Conservation (phyloP, 2,329 filamentous ascomycete species). For the Aureobasidium leucospermi region DNA sequence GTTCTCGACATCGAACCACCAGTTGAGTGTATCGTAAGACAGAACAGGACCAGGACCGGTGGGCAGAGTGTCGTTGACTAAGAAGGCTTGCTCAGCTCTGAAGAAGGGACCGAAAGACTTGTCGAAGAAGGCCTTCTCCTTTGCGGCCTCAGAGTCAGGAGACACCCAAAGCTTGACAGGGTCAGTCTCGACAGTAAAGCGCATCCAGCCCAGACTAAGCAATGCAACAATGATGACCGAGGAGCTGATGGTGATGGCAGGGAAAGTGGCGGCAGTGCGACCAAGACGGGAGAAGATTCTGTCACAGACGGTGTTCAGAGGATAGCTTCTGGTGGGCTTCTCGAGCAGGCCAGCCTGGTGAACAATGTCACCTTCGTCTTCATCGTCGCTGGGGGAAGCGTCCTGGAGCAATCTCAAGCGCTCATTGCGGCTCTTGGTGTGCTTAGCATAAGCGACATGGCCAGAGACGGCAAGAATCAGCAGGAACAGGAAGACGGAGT, state of each 20-base stretch:
- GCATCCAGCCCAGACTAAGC: constrained; percentile 79
- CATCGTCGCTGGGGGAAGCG: constrained; percentile 75
- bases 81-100: constrained; percentile 83
- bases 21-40: constrained; percentile 77
- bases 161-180: constrained; percentile 96
- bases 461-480: constrained; percentile 61
- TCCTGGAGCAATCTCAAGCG: constrained; percentile 82
- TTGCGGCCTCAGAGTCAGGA: constrained; percentile 78
- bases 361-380: constrained; percentile 83
- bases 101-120: constrained; percentile 91
- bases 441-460: constrained; percentile 67
- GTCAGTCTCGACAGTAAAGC: constrained; percentile 82
- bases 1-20: constrained; percentile 90
- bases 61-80: constrained; percentile 75
- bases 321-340: constrained; percentile 70
- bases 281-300: constrained; percentile 73
- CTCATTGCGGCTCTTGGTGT: constrained; percentile 68
- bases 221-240: constrained; percentile 70
- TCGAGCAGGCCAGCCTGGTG: constrained; percentile 71
- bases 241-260: constrained; percentile 68
- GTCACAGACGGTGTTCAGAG: constrained; percentile 76
- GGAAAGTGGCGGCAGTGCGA: constrained; percentile 72
- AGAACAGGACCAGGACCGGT: constrained; percentile 67
- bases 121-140: constrained; percentile 93
- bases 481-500: constrained; percentile 65